These are phyloP conservation scores for Karstenula rhodostoma DNA, from an alignment of 2,329 filamentous ascomycete genomes.

Conservation along the genomic window DNA sequence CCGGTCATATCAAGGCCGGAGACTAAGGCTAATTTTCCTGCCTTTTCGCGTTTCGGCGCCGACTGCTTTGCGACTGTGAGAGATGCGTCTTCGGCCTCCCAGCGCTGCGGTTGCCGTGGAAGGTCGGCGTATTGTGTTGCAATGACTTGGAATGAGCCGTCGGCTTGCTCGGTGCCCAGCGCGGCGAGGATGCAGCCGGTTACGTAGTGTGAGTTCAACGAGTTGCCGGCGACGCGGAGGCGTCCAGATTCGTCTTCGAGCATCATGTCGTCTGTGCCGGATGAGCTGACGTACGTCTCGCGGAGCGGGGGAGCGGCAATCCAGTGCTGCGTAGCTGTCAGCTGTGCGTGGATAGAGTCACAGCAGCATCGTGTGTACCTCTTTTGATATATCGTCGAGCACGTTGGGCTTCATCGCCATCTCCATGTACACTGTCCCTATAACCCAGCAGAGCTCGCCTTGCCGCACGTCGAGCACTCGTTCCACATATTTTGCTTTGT, in stretches of 20 bases:
- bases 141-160: slow-evolving; percentile 91
- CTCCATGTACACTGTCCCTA: slow-evolving; percentile 95
- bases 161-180: slow-evolving; percentile 89
- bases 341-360: background rate
- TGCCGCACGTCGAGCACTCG: slow-evolving; percentile 94
- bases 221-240: slow-evolving; percentile 76
- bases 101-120: slow-evolving; percentile 80
- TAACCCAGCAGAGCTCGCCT: slow-evolving; percentile 93
- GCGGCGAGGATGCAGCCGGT: slow-evolving; percentile 95
- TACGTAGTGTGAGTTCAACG: slow-evolving; percentile 75
- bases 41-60: slow-evolving; percentile 53
- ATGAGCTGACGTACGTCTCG: slow-evolving; percentile 75
- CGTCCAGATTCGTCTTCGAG: slow-evolving; percentile 96
- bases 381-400: slow-evolving; percentile 91
- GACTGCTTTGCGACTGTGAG: slow-evolving; percentile 45
- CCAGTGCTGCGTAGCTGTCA: slow-evolving; percentile 71
- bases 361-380: slow-evolving; percentile 62
- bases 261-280: slow-evolving; percentile 75
- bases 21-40: slow-evolving; percentile 82
- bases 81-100: slow-evolving; percentile 69
- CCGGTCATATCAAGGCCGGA: slow-evolving; percentile 88
- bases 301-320: slow-evolving; percentile 81
- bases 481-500: slow-evolving; percentile 78
- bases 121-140: slow-evolving; percentile 90
- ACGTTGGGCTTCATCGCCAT: slow-evolving; percentile 97